Percentiles rank a stretch among this genome's conserved stretches.
Evolutionary conservation across 2,329 filamentous ascomycete genomes (phyloP).

Genomic region (Cryphonectria radicalis): DNA sequence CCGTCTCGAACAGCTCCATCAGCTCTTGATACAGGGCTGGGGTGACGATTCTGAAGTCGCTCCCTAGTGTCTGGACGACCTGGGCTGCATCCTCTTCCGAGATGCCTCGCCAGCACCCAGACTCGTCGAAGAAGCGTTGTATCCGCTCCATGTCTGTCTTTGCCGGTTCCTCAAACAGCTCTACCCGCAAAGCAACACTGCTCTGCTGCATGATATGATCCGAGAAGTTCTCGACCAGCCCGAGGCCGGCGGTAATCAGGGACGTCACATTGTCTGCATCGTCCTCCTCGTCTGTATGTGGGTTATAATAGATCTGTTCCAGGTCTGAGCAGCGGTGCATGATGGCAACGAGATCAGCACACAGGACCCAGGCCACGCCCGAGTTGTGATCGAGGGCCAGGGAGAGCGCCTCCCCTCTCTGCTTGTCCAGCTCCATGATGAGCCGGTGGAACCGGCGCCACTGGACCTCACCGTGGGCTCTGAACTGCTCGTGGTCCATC

Average conservation of each 20-base stretch:
- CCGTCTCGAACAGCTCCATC: conserved; percentile 50
- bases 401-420: conserved; percentile 79
- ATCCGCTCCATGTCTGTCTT: conserved; percentile 75
- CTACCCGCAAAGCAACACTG: conserved; percentile 67
- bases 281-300: conserved; percentile 45
- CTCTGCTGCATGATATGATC: conserved; percentile 71
- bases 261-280: conserved; percentile 44
- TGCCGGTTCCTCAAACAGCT: conserved; percentile 75
- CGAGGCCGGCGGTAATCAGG: conserved; percentile 70
- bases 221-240: conserved; percentile 72
- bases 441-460: conserved; percentile 92
- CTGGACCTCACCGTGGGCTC: conserved; percentile 74
- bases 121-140: conserved; percentile 76
- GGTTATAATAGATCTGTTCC: conserved; percentile 71
- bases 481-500: conserved; percentile 77
- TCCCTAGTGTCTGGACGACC: conserved; percentile 71
- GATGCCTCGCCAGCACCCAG: conserved; percentile 77
- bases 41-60: conserved; percentile 64
- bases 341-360: conserved; percentile 79
- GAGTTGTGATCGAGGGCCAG: conserved; percentile 73
- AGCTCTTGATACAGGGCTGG: conserved; percentile 59
- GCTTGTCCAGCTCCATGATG: conserved; percentile 82
- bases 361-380: conserved; percentile 81
- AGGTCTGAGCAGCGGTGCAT: conserved; percentile 79
- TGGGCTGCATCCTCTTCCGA: conserved; percentile 79